Evolutionary conservation across 768 basidiomycete species (phyloP), one percentile per base, ranked within the genome.

Genomic region (Heimioporus sp.): DNA sequence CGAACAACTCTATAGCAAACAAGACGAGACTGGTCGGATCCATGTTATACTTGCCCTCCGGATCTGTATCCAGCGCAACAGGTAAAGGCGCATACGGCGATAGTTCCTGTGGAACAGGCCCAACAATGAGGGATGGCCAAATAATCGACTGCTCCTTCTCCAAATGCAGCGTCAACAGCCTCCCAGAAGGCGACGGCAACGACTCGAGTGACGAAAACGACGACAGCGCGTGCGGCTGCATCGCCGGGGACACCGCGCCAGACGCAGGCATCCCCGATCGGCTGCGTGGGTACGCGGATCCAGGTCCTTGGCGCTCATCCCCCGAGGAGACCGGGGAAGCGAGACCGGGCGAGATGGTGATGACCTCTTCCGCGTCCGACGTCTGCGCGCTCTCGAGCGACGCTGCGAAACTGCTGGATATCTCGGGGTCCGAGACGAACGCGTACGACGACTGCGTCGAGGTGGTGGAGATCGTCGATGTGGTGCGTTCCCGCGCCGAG

Each of bases 401-500:
- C 7, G 87, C 88, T 1, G 87, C 87, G 57, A 91, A 90, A 65
- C 86, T 88, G 69, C 87, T 90, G 5, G 89, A 89, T 46, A 91
- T 86, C 57, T 92, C 90, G 2, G 82, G 83, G 59, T 92, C 90
- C n/a, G 90, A 90, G 10, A 92, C 76, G 50, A 90, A 77, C 5
- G 90, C 89, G 59, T 83, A 92, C 0, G 90, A 92, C 17, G 90
- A 92, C 28, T 82, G 87, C 0, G 87, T 87, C 4, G 88, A 90
- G 0, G 83, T 72, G 2, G 87, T 87, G 10, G 89, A 90, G 7
- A 84, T 73, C 13, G 86, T 83, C 13, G 88, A 90, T 3, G 82
- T 83, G 0, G 90, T 91, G 17, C 88, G 83, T 52, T 86, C 87
- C 60, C 90, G 76, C 15, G 76, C 73, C 0, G 82, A 79, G 38